Conservation (phyloP, 2,329 filamentous ascomycete genomes). For the Beauveria bassiana region DNA sequence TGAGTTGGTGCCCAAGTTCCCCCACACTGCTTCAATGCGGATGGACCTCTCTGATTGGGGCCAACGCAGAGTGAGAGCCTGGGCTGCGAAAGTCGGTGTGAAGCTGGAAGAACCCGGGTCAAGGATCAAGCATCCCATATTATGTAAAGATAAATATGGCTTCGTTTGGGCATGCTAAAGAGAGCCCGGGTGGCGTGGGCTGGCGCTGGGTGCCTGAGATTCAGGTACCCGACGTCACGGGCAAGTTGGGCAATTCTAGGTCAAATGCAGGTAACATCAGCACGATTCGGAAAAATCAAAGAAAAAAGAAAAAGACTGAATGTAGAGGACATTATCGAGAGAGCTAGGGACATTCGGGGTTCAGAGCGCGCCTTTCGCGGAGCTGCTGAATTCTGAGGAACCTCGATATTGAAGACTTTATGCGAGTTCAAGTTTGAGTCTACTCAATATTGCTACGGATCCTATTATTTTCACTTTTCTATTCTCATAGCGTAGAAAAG, state of each 20-base stretch:
- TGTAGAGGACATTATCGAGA: background rate
- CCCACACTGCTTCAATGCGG: background rate
- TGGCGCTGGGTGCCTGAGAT: background rate
- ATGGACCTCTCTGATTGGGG: background rate
- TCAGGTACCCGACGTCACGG: background rate
- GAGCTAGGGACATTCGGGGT: background rate
- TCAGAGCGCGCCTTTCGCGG: background rate
- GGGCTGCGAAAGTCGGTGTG: constrained; percentile 2
- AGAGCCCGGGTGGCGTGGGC: background rate
- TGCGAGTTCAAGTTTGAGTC: no score
- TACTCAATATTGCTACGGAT: no score
- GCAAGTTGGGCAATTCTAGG: background rate
- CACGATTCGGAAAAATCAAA: no score
- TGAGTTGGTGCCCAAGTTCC: constrained; percentile 6
- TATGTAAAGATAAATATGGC: no score
- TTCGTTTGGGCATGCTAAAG: no score
- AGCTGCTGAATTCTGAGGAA: background rate
- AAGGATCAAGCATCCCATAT: no score
- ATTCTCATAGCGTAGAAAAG: no score
- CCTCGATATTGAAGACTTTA: background rate
- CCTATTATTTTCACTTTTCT: no score
- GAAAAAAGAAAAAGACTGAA: no score
- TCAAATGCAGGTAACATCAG: no score
- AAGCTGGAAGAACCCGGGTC: background rate
- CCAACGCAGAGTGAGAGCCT: background rate